Percentiles rank a stretch among this genome's conserved stretches.
phyloP scores from a whole-genome alignment of 2,329 filamentous ascomycete species.

The Exophiala alcalophila region DNA sequence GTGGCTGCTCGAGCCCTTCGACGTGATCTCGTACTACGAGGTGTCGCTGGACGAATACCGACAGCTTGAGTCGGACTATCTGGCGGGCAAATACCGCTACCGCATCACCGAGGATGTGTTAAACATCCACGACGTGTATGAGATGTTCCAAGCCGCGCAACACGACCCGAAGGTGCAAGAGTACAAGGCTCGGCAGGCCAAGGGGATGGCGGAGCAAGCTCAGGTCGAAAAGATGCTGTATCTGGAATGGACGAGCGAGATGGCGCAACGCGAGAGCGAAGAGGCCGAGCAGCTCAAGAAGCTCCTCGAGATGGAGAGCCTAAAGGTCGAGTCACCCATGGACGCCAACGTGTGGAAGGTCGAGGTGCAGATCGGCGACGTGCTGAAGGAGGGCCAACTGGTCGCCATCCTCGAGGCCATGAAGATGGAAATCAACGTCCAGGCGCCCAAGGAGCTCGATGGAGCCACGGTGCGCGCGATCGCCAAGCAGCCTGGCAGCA shows the following conservation, averaged over 20 bases:
- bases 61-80: slow-evolving; percentile 46
- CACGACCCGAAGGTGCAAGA: neutral
- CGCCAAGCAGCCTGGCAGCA: too few relatives aligned
- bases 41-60: slow-evolving; percentile 51
- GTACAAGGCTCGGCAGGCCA: neutral
- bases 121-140: slow-evolving; percentile 34
- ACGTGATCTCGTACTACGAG: slow-evolving; percentile 53
- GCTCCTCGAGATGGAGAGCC: slow-evolving; percentile 31
- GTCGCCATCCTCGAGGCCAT: slow-evolving; percentile 51
- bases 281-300: slow-evolving; percentile 51
- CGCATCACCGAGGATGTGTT: slow-evolving; percentile 49
- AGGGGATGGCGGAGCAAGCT: neutral
- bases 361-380: slow-evolving; percentile 40
- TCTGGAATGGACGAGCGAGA: slow-evolving; percentile 28
- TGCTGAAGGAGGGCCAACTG: slow-evolving; percentile 36
- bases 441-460: too few relatives aligned
- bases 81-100: slow-evolving; percentile 52
- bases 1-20: slow-evolving; percentile 57
- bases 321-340: slow-evolving; percentile 41
- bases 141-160: neutral
- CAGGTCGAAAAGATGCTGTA: neutral
- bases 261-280: slow-evolving; percentile 43
- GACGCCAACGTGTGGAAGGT: slow-evolving; percentile 56
- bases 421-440: slow-evolving; percentile 55
- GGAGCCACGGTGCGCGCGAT: too few relatives aligned